A percentile compares a stretch with the other conserved stretches of the same genome.
These are phyloP conservation scores for Fomitopsis pinicola DNA, from an alignment of 1,284 basidiomycete species.

Conservation along the genomic window DNA sequence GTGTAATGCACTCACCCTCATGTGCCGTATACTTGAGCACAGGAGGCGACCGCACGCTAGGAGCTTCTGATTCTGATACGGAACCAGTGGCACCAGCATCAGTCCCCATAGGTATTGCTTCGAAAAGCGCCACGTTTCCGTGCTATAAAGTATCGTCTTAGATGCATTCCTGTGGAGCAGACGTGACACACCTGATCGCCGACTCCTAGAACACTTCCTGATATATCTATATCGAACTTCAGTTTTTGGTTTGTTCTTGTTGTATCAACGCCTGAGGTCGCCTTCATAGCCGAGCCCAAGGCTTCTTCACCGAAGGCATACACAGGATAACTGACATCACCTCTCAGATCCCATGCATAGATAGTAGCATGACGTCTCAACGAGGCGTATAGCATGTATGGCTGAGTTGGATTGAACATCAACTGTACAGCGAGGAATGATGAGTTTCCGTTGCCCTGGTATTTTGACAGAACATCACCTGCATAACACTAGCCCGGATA, in stretches of 20 bases:
- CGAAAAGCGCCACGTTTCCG: constrained; percentile 42
- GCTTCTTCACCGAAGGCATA: constrained; percentile 30
- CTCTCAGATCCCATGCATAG: constrained; percentile 77
- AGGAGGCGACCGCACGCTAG: constrained; percentile 15
- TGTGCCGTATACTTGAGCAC: constrained; percentile 37
- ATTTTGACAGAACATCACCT: constrained; percentile 41
- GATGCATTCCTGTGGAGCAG: not conserved
- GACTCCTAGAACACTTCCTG: constrained; percentile 62
- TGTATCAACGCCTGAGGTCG: not conserved
- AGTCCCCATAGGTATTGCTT: constrained; percentile 23
- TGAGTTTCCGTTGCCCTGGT: not conserved
- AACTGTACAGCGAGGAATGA: constrained; percentile 43
- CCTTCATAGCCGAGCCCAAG: constrained; percentile 6
- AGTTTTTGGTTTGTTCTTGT: constrained; percentile 49
- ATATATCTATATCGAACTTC: constrained; percentile 72
- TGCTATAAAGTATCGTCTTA: constrained; percentile 10
- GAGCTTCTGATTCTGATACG: constrained; percentile 6
- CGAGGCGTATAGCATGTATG: constrained; percentile 74
- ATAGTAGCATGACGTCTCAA: constrained; percentile 66
- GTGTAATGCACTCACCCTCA: constrained; percentile 30
- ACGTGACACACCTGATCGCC: constrained; percentile 63
- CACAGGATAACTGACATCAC: constrained; percentile 48
- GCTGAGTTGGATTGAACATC: constrained; percentile 70
- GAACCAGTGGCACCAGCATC: constrained; percentile 2
- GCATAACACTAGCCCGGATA: constrained; percentile 60